A percentile compares a stretch with the other conserved stretches of the same genome.
Evolutionary conservation across 1,284 basidiomycete species (phyloP).

Genomic region (Rhodotorula sp.): DNA sequence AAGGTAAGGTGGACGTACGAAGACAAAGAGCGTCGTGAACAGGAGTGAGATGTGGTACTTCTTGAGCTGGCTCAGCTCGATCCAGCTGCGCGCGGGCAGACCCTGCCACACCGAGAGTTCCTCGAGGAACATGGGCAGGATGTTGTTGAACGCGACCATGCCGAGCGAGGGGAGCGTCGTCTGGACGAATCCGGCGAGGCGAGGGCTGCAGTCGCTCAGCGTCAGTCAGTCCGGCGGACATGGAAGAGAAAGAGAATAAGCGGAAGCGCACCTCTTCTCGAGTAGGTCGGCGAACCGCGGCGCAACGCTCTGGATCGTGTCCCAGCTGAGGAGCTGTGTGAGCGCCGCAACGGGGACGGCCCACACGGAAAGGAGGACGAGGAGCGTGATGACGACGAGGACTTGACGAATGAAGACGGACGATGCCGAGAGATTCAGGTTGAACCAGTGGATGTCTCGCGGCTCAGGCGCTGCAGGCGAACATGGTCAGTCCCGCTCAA

Average conservation of each 20-base stretch:
- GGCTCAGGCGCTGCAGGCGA: conserved; percentile 75
- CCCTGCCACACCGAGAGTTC: conserved; percentile 86
- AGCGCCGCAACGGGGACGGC: conserved; percentile 80
- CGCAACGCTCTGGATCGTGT: conserved; percentile 83
- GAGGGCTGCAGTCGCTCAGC: conserved; percentile 55
- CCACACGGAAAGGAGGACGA: conserved; percentile 56
- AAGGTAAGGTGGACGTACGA: conserved; percentile 59
- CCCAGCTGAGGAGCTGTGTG: conserved; percentile 80
- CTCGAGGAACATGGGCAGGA: conserved; percentile 86
- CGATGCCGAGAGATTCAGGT: conserved; percentile 68
- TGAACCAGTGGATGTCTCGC: conserved; percentile 92
- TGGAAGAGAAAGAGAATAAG: too few relatives aligned
- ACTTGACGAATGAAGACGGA: conserved; percentile 66
- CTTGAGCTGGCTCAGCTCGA: conserved; percentile 88
- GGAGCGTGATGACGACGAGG: conserved; percentile 61
- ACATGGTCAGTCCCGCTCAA: conserved; percentile 34
- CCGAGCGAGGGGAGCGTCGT: conserved; percentile 89
- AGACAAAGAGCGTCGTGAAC: conserved; percentile 93
- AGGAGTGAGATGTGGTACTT: conserved; percentile 97
- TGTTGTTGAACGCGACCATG: conserved; percentile 84
- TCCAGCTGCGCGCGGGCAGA: conserved; percentile 80
- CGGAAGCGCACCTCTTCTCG: conserved; percentile 58
- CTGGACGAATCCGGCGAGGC: conserved; percentile 82
- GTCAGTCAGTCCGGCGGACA: not conserved
- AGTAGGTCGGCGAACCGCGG: conserved; percentile 79